Conservation (phyloP, 225 moss, liverwort and hornwort genomes). For the Ulota crispa region DNA sequence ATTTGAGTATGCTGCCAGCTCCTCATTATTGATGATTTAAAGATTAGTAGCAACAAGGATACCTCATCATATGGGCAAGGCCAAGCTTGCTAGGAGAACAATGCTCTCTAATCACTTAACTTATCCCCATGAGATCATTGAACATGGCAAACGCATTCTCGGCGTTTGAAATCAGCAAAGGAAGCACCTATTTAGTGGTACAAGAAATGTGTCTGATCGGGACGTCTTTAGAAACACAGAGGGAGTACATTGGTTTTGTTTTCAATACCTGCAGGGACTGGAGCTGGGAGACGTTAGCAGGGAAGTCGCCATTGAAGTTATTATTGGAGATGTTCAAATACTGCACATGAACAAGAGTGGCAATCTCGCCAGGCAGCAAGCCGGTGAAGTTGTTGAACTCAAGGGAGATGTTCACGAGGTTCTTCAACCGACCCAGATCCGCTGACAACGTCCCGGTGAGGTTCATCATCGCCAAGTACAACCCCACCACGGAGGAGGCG, state of each 20-base stretch:
- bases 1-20: no score
- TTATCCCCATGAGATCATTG: no score
- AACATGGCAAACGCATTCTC: no score
- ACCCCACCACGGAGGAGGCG: constrained; percentile 30
- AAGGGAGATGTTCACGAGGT: constrained; percentile 49
- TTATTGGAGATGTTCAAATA: constrained; percentile 72
- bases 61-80: no score
- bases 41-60: no score
- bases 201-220: no score
- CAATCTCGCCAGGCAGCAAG: constrained; percentile 43
- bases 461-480: constrained; percentile 46
- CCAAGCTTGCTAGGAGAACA: no score
- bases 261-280: constrained; percentile 47
- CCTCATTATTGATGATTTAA: no score
- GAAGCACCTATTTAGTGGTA: no score
- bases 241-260: background rate
- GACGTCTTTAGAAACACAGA: no score
- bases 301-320: constrained; percentile 48
- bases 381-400: constrained; percentile 85
- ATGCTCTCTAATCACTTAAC: no score
- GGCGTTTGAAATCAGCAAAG: no score
- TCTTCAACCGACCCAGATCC: constrained; percentile 37
- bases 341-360: constrained; percentile 41
- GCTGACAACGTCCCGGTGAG: constrained; percentile 50
- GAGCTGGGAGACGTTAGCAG: constrained; percentile 55